A percentile compares a stretch with the other conserved stretches of the same genome.
Conservation (phyloP, 768 basidiomycete genomes). For the Favolaschia claudopus region DNA sequence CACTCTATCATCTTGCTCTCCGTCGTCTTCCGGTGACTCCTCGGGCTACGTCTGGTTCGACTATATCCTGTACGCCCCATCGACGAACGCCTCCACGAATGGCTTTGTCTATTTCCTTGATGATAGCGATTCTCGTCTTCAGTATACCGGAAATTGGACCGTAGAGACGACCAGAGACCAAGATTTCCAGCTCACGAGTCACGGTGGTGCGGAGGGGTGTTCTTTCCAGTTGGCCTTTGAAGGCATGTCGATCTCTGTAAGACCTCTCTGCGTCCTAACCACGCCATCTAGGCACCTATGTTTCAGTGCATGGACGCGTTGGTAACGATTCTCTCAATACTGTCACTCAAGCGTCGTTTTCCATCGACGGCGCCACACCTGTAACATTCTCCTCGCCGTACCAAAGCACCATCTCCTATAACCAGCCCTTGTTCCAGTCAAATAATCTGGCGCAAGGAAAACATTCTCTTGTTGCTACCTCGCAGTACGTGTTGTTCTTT, state of each 20-base stretch:
- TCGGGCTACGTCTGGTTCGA: constrained; percentile 29
- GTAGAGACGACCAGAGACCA: constrained; percentile 12
- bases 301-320: constrained; percentile 29
- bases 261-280: neutral
- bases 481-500: constrained; percentile 12
- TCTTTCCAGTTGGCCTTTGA: constrained; percentile 29
- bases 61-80: constrained; percentile 32
- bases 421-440: constrained; percentile 30
- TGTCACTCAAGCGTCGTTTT: constrained; percentile 26
- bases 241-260: constrained; percentile 7
- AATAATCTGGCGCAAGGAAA: constrained; percentile 19
- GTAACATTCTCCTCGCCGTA: constrained; percentile 25
- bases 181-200: constrained; percentile 27
- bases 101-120: constrained; percentile 30
- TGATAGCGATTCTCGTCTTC: constrained; percentile 24
- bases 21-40: constrained; percentile 3
- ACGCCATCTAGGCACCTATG: constrained; percentile 22
- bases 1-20: constrained; percentile 26
- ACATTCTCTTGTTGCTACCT: constrained; percentile 27
- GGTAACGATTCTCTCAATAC: constrained; percentile 25
- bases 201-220: constrained; percentile 18
- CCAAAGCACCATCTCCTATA: constrained; percentile 22
- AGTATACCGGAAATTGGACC: constrained; percentile 29
- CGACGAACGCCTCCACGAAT: constrained; percentile 21
- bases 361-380: constrained; percentile 28